These are phyloP conservation scores for Apiospora hydei DNA, from an alignment of 2,329 filamentous ascomycete species.

Conservation along the genomic window DNA sequence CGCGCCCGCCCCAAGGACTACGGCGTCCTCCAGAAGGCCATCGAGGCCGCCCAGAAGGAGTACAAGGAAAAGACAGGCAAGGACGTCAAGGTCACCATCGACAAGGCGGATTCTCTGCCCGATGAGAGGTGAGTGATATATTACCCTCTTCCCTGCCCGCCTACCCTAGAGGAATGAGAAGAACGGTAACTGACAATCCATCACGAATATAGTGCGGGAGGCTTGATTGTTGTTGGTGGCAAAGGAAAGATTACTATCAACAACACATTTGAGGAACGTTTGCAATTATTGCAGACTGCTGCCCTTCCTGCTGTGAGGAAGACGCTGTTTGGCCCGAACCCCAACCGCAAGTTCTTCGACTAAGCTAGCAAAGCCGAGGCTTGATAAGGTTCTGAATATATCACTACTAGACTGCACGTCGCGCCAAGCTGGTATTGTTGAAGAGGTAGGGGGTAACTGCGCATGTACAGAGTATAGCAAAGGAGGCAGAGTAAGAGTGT, in stretches of 20 bases:
- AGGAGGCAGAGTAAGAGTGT: not conserved
- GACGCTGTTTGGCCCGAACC: conserved; percentile 91
- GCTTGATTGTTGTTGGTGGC: conserved; percentile 80
- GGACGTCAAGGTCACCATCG: conserved; percentile 73
- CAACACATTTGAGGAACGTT: conserved; percentile 94
- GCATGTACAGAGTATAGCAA: conserved; percentile 18
- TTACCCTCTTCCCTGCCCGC: not conserved
- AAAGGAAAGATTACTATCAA: conserved; percentile 96
- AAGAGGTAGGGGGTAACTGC: not conserved
- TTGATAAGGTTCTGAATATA: not conserved
- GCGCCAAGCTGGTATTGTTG: not conserved
- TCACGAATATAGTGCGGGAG: conserved; percentile 71
- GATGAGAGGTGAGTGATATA: conserved; percentile 77
- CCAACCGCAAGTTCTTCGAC: conserved; percentile 94
- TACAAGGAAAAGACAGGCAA: conserved; percentile 81
- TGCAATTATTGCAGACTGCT: conserved; percentile 83
- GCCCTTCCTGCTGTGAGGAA: conserved; percentile 85
- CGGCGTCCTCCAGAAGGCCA: conserved; percentile 77
- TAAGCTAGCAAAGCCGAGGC: conserved; percentile 54
- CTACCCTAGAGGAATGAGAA: not conserved
- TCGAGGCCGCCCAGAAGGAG: conserved; percentile 77
- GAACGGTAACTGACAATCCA: not conserved
- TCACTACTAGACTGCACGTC: conserved; percentile 6
- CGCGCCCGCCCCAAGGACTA: conserved; percentile 82
- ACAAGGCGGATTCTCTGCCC: conserved; percentile 80